Base-by-base conservation (phyloP, 306 rosid species). In the Vigna reflexopilosa region DNA sequence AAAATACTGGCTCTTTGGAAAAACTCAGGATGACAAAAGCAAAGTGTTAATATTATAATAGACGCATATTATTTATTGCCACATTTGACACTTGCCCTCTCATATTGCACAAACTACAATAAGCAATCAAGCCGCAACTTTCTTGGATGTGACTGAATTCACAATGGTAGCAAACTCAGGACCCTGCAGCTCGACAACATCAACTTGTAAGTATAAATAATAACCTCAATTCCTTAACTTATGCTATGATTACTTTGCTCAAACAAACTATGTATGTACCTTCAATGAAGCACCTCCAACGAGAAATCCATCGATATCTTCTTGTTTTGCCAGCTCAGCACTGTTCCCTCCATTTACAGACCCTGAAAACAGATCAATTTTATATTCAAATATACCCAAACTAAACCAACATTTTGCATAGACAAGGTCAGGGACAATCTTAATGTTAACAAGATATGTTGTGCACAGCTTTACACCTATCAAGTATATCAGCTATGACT, bases 271-370 rank as follows among this genome's bases (percentile, higher is more conserved):
- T 67, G 76, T 86, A 70, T 34, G 69, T 87, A 91, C 99, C 99
- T 96, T 96, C 42, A 96, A 72, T 36, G 99, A 96, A 83, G 99
- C 98, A 70, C 99, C 99, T 40, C 99, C 99, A 11, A 96, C 99
- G 3, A 96, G 94, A 84, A 96, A 96, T 72, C 99, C 99, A 73
- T 96, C 99, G 65, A 96, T 96, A 63, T 96, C 99, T 84, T 96
- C 98, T 83, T 96, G 77, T 89, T 91, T 93, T 30, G 99, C 96
- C 0, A 96, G 97, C 86, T 93, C 99, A 73, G 93, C 88, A 83
- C 86, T 85, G 83, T 93, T 96, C 71, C 97, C 88, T 47, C 93
- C 98, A 72, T 96, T 96, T 56, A 91, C 99, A 74, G 99, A 96
- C n/a, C 99, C 99, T 96, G 82, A 57, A 72, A 40, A 65, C 40